phyloP scores from a whole-genome alignment of 2,329 filamentous ascomycete species.

The Colletotrichum incanum region DNA sequence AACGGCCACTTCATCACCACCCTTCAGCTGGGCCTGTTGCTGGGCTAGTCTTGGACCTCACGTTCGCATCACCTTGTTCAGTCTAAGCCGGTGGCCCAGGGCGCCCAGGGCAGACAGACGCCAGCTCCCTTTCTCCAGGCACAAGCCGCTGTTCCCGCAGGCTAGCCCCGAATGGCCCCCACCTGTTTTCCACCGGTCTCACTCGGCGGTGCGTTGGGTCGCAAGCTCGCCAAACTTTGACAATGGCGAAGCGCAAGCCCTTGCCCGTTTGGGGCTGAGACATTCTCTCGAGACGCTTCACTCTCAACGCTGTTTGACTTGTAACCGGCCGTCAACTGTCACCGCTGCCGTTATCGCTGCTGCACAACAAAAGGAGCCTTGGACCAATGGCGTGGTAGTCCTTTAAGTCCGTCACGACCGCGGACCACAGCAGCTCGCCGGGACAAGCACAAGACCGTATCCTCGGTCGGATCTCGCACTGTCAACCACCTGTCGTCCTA shows the following conservation, averaged over 20 bases:
- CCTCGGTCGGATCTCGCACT: not conserved
- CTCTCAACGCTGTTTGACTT: slow-evolving; percentile 9
- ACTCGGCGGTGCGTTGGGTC: slow-evolving; percentile 24
- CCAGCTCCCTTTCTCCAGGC: slow-evolving; percentile 20
- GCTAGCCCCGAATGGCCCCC: slow-evolving; percentile 25
- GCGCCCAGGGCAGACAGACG: slow-evolving; percentile 25
- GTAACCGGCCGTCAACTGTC: not conserved
- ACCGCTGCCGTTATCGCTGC: slow-evolving; percentile 13
- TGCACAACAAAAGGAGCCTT: slow-evolving; percentile 26
- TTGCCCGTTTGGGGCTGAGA: slow-evolving; percentile 27
- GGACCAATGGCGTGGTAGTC: not conserved
- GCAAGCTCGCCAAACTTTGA: slow-evolving; percentile 25
- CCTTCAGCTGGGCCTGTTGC: slow-evolving; percentile 2
- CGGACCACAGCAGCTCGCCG: not conserved
- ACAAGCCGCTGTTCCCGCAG: slow-evolving; percentile 36
- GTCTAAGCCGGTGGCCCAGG: slow-evolving; percentile 2
- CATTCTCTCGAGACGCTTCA: slow-evolving; percentile 4
- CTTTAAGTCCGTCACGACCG: not conserved
- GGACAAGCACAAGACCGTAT: not conserved
- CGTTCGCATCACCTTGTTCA: slow-evolving; percentile 2
- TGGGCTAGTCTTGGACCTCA: not conserved
- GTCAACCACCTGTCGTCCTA: slow-evolving; percentile 5
- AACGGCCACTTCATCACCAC: slow-evolving; percentile 29
- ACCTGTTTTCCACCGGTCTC: slow-evolving; percentile 26
- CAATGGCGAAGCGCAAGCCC: slow-evolving; percentile 23